A percentile compares a stretch with the other conserved stretches of the same genome.
phyloP scores from a whole-genome alignment of 78 protist species.

The Anaeramoeba flamelloides region DNA sequence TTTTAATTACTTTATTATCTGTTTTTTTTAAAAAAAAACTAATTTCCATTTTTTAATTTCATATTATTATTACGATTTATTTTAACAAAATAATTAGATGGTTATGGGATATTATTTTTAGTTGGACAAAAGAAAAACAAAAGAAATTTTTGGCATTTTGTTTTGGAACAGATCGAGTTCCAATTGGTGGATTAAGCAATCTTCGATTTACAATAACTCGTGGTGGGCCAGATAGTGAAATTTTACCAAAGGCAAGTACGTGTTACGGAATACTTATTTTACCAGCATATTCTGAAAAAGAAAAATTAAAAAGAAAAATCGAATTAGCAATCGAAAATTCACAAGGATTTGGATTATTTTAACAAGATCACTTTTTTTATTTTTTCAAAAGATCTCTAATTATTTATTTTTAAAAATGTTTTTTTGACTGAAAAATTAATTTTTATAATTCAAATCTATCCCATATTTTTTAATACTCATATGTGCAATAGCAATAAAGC shows the following conservation, averaged over 20 bases:
- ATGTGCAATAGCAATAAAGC: too few relatives aligned
- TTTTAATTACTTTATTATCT: too few relatives aligned
- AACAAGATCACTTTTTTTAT: too few relatives aligned
- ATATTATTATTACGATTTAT: too few relatives aligned
- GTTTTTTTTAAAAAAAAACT: too few relatives aligned
- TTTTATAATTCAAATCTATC: too few relatives aligned
- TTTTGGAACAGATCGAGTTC: conserved; percentile 67
- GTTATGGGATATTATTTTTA: conserved; percentile 70
- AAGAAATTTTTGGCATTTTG: conserved; percentile 62
- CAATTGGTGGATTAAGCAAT: conserved; percentile 37
- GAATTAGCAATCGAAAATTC: conserved; percentile 58
- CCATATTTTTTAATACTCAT: too few relatives aligned
- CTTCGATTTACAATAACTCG: conserved; percentile 16
- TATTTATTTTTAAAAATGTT: too few relatives aligned
- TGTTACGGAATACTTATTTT: conserved; percentile 90
- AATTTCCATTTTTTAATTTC: too few relatives aligned
- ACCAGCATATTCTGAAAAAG: conserved; percentile 56
- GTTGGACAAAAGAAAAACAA: conserved; percentile 46
- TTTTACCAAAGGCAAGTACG: conserved; percentile 90
- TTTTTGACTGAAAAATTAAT: too few relatives aligned
- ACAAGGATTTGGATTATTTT: conserved; percentile 91
- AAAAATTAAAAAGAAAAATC: conserved; percentile 47
- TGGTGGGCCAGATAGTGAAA: conserved; percentile 11
- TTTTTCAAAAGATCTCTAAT: too few relatives aligned
- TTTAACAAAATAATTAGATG: too few relatives aligned